These are phyloP conservation scores for Cubamyces sp. DNA, from an alignment of 768 basidiomycete species.

Conservation along the genomic window DNA sequence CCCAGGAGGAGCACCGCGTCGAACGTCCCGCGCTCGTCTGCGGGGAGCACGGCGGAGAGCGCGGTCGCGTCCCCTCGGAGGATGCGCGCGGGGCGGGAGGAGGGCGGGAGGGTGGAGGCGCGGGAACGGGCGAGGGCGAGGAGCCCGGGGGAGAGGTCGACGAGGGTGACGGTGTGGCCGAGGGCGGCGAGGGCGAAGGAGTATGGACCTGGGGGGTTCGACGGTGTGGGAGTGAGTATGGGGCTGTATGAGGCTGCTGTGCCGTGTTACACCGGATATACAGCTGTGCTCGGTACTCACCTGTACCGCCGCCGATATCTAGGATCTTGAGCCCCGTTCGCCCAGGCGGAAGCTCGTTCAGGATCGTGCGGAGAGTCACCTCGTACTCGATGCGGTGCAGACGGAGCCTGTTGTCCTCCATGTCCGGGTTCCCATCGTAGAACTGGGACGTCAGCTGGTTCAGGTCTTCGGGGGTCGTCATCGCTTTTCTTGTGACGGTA, in stretches of 20 bases:
- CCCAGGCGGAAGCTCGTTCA: slow-evolving; percentile 6
- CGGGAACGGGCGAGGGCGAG: slow-evolving; percentile 23
- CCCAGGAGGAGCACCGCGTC: slow-evolving; percentile 31
- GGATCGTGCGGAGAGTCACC: slow-evolving; percentile 21
- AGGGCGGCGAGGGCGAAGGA: slow-evolving; percentile 23
- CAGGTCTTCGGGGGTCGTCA: slow-evolving; percentile 3
- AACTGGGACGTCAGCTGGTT: slow-evolving; percentile 10
- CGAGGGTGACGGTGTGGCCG: slow-evolving; percentile 24
- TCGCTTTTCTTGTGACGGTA: too few relatives aligned
- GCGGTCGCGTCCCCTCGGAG: slow-evolving; percentile 57
- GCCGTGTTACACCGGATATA: too few relatives aligned
- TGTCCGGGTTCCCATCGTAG: slow-evolving; percentile 17
- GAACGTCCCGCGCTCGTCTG: slow-evolving; percentile 21
- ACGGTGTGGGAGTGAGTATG: background rate
- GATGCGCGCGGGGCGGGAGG: slow-evolving; percentile 13
- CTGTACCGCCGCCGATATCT: slow-evolving; percentile 28
- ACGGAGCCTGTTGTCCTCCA: slow-evolving; percentile 24
- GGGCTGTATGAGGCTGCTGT: too few relatives aligned
- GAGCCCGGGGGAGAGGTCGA: slow-evolving; percentile 25
- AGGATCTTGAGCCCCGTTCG: slow-evolving; percentile 16
- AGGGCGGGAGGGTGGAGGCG: background rate
- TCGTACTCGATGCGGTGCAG: slow-evolving; percentile 23
- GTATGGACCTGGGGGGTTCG: slow-evolving; percentile 27
- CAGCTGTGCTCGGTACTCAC: too few relatives aligned
- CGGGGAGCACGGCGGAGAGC: slow-evolving; percentile 57